Conservation (phyloP, 176 grass and related monocot genomes). For the Cymbopogon citratus region DNA sequence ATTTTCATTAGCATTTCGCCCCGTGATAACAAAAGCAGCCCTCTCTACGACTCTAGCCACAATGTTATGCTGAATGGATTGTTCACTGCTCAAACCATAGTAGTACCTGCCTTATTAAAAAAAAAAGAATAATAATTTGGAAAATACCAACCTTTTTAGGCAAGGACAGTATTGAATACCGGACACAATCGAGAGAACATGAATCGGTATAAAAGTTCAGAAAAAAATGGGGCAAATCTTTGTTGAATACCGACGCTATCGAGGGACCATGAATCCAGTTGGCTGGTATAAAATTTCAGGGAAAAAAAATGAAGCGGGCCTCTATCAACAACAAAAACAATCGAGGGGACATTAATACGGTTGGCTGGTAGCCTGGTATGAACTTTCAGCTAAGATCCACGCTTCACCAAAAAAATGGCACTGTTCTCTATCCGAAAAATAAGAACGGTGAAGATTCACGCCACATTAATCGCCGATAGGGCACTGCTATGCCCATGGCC, state of each 20-base stretch:
- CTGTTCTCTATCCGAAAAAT: not conserved
- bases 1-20: not conserved
- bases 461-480: not conserved
- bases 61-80: not conserved
- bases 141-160: too few relatives aligned
- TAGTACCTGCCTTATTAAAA: not conserved
- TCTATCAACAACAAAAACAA: not conserved
- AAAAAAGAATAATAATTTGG: too few relatives aligned
- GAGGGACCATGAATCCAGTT: too few relatives aligned
- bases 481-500: not conserved
- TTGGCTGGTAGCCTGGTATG: too few relatives aligned
- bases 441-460: not conserved
- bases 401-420: not conserved
- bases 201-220: too few relatives aligned
- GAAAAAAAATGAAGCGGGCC: too few relatives aligned
- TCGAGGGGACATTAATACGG: not conserved
- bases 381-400: not conserved
- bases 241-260: too few relatives aligned
- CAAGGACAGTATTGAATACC: too few relatives aligned
- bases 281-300: not conserved
- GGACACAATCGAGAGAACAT: too few relatives aligned
- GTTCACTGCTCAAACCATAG: not conserved
- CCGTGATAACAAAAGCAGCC: not conserved
- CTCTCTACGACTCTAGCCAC: not conserved
- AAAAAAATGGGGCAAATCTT: too few relatives aligned